Evolutionary conservation across 352 stramenopile species (phyloP).

Genomic region (Phytopythium cucurbitacearum): DNA sequence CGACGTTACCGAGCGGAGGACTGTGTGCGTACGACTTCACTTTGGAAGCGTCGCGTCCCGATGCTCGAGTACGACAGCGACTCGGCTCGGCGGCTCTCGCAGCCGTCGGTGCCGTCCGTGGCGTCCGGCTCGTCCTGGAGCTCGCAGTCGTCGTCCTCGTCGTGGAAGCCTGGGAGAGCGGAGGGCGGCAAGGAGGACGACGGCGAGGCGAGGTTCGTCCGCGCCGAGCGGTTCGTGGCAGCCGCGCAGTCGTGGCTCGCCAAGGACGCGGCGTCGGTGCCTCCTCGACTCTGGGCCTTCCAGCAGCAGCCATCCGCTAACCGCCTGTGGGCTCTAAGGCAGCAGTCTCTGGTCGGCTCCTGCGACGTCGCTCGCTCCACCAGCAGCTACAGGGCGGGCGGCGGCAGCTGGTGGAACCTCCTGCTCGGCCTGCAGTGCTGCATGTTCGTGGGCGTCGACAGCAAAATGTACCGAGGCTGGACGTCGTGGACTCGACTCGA

Average conservation of each 20-base stretch:
- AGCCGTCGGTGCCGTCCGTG: too few relatives aligned
- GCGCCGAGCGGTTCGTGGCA: slow-evolving; percentile 50
- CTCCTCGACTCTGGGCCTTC: slow-evolving; percentile 40
- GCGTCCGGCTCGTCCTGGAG: not conserved
- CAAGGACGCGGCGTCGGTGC: slow-evolving; percentile 41
- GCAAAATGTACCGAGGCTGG: slow-evolving; percentile 32
- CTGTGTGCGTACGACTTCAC: too few relatives aligned
- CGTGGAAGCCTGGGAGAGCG: not conserved
- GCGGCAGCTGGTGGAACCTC: slow-evolving; percentile 3
- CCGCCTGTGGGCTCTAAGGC: slow-evolving; percentile 48
- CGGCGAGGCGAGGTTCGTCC: slow-evolving; percentile 18
- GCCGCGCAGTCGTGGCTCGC: slow-evolving; percentile 53
- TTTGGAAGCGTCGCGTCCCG: too few relatives aligned
- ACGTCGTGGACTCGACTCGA: not conserved
- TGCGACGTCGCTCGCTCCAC: slow-evolving; percentile 51
- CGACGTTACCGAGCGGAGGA: too few relatives aligned
- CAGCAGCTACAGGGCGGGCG: slow-evolving; percentile 28
- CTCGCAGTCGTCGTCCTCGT: not conserved
- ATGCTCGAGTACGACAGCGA: too few relatives aligned
- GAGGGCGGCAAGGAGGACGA: not conserved
- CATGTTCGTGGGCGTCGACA: slow-evolving; percentile 34
- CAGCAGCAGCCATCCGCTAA: slow-evolving; percentile 30
- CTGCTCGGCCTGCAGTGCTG: slow-evolving; percentile 27
- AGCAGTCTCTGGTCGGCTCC: slow-evolving; percentile 54
- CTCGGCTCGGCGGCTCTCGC: too few relatives aligned